These are phyloP conservation scores for Hymenoscyphus fructigenus DNA, from an alignment of 2,329 filamentous ascomycete species.

Conservation along the genomic window DNA sequence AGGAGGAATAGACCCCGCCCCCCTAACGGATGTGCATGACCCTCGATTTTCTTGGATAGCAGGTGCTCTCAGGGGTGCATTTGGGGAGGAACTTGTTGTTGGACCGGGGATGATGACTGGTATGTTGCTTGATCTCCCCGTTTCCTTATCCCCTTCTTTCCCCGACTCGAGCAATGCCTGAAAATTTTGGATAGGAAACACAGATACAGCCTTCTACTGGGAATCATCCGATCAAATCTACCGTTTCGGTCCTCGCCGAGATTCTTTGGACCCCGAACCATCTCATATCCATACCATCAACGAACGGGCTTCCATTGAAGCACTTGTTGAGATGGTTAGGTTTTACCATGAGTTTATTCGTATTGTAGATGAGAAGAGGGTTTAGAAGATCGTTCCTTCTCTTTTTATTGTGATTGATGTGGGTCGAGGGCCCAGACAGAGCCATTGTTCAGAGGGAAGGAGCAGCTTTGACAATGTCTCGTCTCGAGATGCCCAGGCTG, in stretches of 20 bases:
- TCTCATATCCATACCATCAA: neutral
- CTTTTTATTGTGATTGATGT: no score
- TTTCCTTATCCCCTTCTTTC: no score
- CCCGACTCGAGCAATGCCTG: no score
- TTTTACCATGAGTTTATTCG: constrained; percentile 2
- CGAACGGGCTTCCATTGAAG: neutral
- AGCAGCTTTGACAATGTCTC: no score
- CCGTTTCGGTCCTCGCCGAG: constrained; percentile 32
- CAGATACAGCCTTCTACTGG: constrained; percentile 33
- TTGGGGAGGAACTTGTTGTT: constrained; percentile 21
- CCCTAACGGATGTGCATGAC: constrained; percentile 18
- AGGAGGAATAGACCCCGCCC: neutral
- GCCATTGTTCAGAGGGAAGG: no score
- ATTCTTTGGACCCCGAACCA: neutral
- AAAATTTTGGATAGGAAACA: constrained; percentile 19
- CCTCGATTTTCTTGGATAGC: constrained; percentile 18
- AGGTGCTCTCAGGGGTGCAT: neutral
- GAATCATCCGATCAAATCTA: constrained; percentile 41
- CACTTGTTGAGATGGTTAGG: neutral
- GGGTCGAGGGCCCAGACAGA: no score
- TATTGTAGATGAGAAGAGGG: constrained; percentile 2
- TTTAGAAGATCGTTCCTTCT: no score
- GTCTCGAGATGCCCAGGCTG: no score
- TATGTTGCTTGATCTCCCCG: no score
- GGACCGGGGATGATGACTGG: constrained; percentile 26